Evolutionary conservation across 441 rosid species (phyloP).

Genomic region (Rhodomyrtus psidioides): DNA sequence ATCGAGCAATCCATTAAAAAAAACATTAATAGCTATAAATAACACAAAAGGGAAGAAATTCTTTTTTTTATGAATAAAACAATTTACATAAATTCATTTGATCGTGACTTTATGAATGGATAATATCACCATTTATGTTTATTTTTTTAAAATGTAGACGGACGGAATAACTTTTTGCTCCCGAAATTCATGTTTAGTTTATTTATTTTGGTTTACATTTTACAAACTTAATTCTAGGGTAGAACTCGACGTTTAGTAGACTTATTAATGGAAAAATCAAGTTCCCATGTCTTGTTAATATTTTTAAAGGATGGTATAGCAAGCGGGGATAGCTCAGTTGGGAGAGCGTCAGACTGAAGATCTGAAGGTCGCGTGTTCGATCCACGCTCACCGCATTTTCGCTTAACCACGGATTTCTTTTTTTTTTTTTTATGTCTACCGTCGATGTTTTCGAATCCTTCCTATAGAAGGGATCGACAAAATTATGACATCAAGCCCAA

Average conservation of each 20-base stretch:
- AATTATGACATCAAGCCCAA: neutral
- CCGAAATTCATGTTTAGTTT: neutral
- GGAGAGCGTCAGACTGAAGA: conserved; percentile 12
- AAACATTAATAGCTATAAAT: accelerated
- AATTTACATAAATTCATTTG: neutral
- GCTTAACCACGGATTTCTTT: neutral
- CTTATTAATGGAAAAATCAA: neutral
- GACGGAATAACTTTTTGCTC: neutral
- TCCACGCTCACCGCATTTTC: conserved; percentile 6
- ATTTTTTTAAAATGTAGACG: accelerated
- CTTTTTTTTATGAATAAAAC: neutral
- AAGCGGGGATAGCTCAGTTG: conserved; percentile 12
- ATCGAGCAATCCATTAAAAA: neutral
- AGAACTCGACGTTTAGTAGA: neutral
- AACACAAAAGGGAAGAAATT: neutral
- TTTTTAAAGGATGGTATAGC: no score
- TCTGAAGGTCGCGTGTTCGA: conserved; percentile 9
- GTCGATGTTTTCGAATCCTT: neutral
- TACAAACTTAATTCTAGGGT: neutral
- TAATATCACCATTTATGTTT: neutral
- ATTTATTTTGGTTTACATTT: neutral
- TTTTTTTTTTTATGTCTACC: neutral
- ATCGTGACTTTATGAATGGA: neutral
- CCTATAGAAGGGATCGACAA: neutral
- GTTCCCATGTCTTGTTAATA: no score